Evolutionary conservation across 2,329 filamentous ascomycete genomes (phyloP).

Genomic region (Cadophora gregata): DNA sequence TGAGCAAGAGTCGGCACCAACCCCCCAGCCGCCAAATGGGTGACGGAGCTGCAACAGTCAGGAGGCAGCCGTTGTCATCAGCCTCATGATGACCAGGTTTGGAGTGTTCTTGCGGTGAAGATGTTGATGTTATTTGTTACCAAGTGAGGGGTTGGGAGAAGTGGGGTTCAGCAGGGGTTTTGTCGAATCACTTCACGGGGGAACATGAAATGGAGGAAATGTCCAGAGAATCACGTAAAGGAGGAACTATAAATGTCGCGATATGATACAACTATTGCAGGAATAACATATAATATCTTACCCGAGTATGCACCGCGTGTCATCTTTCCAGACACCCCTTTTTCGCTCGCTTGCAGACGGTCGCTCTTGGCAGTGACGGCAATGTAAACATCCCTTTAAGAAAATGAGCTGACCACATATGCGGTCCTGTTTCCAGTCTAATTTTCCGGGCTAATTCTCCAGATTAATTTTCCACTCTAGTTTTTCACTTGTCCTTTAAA

Average conservation of each 20-base stretch:
- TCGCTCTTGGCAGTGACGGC: background rate
- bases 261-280: background rate
- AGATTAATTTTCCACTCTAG: too few species aligned
- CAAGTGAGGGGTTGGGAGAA: conserved; percentile 9
- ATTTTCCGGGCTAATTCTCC: too few species aligned
- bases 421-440: too few species aligned
- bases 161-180: background rate
- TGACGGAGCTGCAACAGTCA: conserved; percentile 11
- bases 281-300: background rate
- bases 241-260: background rate
- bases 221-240: background rate
- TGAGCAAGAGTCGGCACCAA: conserved; percentile 15
- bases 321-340: background rate
- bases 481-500: too few species aligned
- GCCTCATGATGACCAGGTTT: conserved; percentile 11
- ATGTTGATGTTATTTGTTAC: conserved; percentile 7
- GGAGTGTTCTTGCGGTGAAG: background rate
- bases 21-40: conserved; percentile 13
- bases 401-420: background rate
- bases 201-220: background rate
- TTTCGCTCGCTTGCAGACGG: background rate
- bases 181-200: background rate
- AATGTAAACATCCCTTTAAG: background rate
- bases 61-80: conserved; percentile 3
- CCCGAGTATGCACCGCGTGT: background rate